phyloP scores from a whole-genome alignment of 1,284 basidiomycete genomes.

The Naganishia sp. region DNA sequence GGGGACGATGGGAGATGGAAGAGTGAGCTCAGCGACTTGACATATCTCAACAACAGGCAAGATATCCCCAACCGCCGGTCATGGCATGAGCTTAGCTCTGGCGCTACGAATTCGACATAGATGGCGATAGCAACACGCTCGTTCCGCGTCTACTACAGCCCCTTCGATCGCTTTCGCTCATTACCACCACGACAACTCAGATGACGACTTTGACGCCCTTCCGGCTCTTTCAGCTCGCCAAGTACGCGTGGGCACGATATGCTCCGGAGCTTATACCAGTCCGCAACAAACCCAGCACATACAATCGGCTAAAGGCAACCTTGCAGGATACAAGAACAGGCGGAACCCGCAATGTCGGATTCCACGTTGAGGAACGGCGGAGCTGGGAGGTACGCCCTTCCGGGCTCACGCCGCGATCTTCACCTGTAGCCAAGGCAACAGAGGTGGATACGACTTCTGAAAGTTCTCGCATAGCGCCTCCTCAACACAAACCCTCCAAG shows the following conservation, averaged over 20 bases:
- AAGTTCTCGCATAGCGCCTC: background rate
- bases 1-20: background rate
- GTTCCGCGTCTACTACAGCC: background rate
- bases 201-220: conserved; percentile 48
- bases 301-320: conserved; percentile 23
- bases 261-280: conserved; percentile 27
- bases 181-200: background rate
- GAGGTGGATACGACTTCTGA: background rate
- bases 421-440: background rate
- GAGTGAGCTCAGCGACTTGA: background rate
- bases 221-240: conserved; percentile 46
- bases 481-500: background rate
- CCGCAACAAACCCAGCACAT: conserved; percentile 1
- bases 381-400: conserved; percentile 23
- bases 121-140: conserved; percentile 1
- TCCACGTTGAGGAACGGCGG: conserved; percentile 21
- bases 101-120: background rate
- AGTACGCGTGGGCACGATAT: conserved; percentile 47
- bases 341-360: conserved; percentile 25
- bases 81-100: conserved; percentile 23
- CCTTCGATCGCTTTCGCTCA: background rate
- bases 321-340: conserved; percentile 14
- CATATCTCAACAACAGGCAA: background rate
- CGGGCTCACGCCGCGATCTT: background rate
- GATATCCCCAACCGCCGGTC: background rate